A percentile compares a stretch with the other conserved stretches of the same genome.
These are phyloP conservation scores for Phialocephala sp. DNA, from an alignment of 2,329 filamentous ascomycete species.

Conservation along the genomic window DNA sequence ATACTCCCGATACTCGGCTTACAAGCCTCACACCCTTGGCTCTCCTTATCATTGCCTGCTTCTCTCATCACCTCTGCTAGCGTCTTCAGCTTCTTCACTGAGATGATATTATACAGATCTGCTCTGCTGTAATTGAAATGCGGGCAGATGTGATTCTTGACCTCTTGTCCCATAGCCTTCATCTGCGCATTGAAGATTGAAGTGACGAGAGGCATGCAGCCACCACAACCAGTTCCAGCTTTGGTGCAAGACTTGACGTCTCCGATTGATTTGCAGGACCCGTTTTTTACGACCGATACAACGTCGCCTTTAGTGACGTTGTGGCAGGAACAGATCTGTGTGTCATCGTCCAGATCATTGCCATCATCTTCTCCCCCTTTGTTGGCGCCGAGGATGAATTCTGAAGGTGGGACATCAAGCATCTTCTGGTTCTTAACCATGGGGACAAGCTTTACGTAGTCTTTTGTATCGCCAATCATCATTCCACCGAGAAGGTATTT, in stretches of 20 bases:
- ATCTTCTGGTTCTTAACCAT: constrained; percentile 85
- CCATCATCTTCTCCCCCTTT: constrained; percentile 75
- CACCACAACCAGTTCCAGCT: constrained; percentile 87
- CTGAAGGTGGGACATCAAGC: constrained; percentile 77
- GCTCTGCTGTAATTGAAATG: constrained; percentile 85
- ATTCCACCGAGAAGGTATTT: constrained; percentile 93
- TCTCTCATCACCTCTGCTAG: constrained; percentile 79
- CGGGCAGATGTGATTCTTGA: constrained; percentile 83
- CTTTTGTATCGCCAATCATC: constrained; percentile 93
- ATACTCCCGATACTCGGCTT: constrained; percentile 85
- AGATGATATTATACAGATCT: constrained; percentile 89
- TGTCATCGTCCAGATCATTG: constrained; percentile 82
- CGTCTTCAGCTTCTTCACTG: constrained; percentile 76
- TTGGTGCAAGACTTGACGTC: constrained; percentile 91
- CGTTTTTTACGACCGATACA: constrained; percentile 73
- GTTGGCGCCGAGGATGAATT: constrained; percentile 81
- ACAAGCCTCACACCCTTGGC: constrained; percentile 85
- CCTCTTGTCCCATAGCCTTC: constrained; percentile 82
- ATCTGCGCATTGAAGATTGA: constrained; percentile 91
- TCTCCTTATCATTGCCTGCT: constrained; percentile 72
- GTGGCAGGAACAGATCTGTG: constrained; percentile 91
- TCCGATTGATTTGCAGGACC: constrained; percentile 79
- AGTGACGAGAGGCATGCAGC: constrained; percentile 86
- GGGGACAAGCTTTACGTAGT: constrained; percentile 88
- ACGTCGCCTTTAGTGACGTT: constrained; percentile 89